Evolutionary conservation across 2,329 filamentous ascomycete genomes (phyloP).

Genomic region (Xylariaceae sp.): DNA sequence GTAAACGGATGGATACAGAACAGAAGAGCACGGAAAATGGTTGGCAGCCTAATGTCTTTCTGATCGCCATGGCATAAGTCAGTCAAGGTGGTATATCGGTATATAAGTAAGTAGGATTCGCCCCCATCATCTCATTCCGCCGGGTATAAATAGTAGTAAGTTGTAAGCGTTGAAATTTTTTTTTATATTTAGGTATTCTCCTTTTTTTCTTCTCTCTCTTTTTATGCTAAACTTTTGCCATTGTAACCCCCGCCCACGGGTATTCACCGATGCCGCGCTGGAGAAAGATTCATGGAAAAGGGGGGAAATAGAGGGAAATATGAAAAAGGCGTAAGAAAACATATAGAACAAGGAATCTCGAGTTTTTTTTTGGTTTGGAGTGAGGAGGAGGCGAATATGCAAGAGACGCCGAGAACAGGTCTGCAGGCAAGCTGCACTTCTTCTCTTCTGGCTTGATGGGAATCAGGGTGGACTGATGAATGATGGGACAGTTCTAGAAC

Average conservation of each 20-base stretch:
- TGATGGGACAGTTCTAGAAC: neutral
- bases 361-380: neutral
- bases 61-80: too few relatives aligned
- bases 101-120: too few relatives aligned
- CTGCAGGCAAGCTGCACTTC: conserved; percentile 3
- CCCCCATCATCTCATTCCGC: neutral
- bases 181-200: conserved; percentile 1
- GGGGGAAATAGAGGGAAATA: conserved; percentile 1
- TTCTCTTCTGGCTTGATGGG: conserved; percentile 5
- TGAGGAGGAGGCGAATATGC: conserved; percentile 10
- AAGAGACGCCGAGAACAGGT: conserved; percentile 11
- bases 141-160: neutral
- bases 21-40: neutral
- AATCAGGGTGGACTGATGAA: conserved; percentile 2
- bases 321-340: conserved; percentile 1
- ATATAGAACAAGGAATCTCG: conserved; percentile 5
- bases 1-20: neutral
- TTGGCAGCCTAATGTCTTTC: too few relatives aligned
- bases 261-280: conserved; percentile 2
- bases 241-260: conserved; percentile 1
- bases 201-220: conserved; percentile 1
- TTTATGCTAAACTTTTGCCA: conserved; percentile 6
- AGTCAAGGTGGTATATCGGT: too few relatives aligned
- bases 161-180: conserved; percentile 7
- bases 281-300: conserved; percentile 4